These are phyloP conservation scores for Claviceps quebecensis DNA, from an alignment of 2,329 filamentous ascomycete genomes.

Conservation along the genomic window DNA sequence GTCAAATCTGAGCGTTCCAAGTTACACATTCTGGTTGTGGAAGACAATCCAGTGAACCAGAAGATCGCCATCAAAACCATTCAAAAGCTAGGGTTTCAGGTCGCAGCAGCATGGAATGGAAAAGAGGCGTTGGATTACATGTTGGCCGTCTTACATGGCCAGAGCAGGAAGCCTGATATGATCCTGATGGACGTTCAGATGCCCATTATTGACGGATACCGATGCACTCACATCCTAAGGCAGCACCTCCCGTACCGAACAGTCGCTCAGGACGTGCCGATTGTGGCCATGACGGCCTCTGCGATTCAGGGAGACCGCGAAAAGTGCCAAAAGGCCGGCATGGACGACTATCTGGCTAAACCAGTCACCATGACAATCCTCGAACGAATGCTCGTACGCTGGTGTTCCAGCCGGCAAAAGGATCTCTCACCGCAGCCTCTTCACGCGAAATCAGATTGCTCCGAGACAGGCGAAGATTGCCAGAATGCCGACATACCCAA, in stretches of 20 bases:
- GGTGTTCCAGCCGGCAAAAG: conserved; percentile 32
- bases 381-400: conserved; percentile 58
- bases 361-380: conserved; percentile 55
- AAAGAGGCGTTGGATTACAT: conserved; percentile 67
- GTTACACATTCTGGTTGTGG: conserved; percentile 61
- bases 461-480: conserved; percentile 29
- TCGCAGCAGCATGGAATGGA: conserved; percentile 62
- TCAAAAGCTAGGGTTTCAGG: conserved; percentile 56
- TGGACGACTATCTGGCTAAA: conserved; percentile 65
- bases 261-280: conserved; percentile 49
- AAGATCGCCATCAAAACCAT: conserved; percentile 67
- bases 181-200: conserved; percentile 71
- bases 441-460: conserved; percentile 27
- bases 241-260: conserved; percentile 51
- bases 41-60: conserved; percentile 66
- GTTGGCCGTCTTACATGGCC: conserved; percentile 33
- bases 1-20: conserved; percentile 43
- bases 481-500: conserved; percentile 27
- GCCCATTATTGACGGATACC: conserved; percentile 65
- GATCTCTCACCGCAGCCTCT: conserved; percentile 12
- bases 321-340: conserved; percentile 58
- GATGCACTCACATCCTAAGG: conserved; percentile 58
- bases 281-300: conserved; percentile 71
- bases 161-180: conserved; percentile 49
- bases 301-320: conserved; percentile 65